Evolutionary conservation across 2,329 filamentous ascomycete genomes (phyloP).

Genomic region (Clathrospora elynae): DNA sequence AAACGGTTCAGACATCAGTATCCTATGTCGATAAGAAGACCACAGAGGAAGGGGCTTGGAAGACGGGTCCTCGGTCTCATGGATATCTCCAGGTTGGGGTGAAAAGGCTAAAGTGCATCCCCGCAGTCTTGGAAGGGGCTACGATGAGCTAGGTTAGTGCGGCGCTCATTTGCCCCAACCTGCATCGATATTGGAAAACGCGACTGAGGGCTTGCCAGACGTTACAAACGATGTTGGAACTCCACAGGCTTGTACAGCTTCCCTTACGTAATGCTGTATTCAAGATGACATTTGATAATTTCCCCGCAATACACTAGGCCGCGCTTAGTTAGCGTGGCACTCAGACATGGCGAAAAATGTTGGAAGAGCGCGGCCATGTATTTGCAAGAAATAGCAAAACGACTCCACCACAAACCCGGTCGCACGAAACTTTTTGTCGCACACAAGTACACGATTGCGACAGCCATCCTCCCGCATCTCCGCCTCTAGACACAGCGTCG

Average conservation of each 20-base stretch:
- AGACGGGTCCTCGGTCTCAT: slow-evolving; percentile 37
- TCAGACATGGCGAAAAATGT: slow-evolving; percentile 21
- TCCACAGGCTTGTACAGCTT: too few species aligned
- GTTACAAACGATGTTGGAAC: too few species aligned
- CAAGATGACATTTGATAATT: too few species aligned
- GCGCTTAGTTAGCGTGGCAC: slow-evolving; percentile 11
- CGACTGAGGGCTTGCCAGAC: too few species aligned
- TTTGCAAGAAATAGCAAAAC: too few species aligned
- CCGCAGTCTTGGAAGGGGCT: too few species aligned
- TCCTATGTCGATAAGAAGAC: slow-evolving; percentile 1
- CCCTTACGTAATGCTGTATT: too few species aligned
- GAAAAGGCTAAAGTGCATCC: slow-evolving; percentile 37
- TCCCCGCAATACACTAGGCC: slow-evolving; percentile 27
- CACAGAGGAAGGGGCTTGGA: slow-evolving; percentile 20
- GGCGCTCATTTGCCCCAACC: too few species aligned
- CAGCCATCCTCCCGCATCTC: slow-evolving; percentile 9
- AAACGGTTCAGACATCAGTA: too few species aligned
- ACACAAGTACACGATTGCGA: too few species aligned
- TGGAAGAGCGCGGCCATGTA: slow-evolving; percentile 19
- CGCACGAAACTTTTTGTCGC: background rate
- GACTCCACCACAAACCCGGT: slow-evolving; percentile 1
- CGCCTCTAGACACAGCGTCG: slow-evolving; percentile 1
- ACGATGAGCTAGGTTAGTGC: too few species aligned
- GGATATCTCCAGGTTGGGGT: slow-evolving; percentile 20
- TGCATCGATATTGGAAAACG: too few species aligned